A percentile compares a stretch with the other conserved stretches of the same genome.
Evolutionary conservation across 2,329 filamentous ascomycete species (phyloP).

Genomic region (Colletotrichum sp.): DNA sequence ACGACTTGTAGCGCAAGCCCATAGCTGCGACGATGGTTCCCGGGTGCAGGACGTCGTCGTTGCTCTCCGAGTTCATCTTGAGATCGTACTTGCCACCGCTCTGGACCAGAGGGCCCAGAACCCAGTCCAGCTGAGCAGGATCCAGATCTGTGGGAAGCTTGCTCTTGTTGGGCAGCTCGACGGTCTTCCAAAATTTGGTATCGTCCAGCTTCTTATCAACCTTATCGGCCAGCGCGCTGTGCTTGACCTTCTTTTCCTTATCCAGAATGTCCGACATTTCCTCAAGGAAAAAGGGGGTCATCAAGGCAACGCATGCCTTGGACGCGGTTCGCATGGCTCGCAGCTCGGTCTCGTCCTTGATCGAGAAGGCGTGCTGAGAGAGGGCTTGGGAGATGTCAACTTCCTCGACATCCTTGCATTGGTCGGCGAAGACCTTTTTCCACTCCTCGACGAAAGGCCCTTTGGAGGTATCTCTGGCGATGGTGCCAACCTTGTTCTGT

Average conservation of each 20-base stretch:
- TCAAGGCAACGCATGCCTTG: constrained; percentile 90
- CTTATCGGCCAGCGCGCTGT: constrained; percentile 83
- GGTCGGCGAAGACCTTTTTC: constrained; percentile 81
- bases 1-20: constrained; percentile 93
- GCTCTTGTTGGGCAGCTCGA: constrained; percentile 69
- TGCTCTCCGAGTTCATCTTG: constrained; percentile 77
- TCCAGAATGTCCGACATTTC: constrained; percentile 97
- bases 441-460: constrained; percentile 96
- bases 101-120: constrained; percentile 87
- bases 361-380: constrained; percentile 81
- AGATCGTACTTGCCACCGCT: constrained; percentile 96
- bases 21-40: constrained; percentile 94
- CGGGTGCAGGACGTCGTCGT: constrained; percentile 82
- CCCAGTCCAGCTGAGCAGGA: constrained; percentile 89
- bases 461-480: constrained; percentile 82
- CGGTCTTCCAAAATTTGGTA: constrained; percentile 87
- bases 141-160: constrained; percentile 91
- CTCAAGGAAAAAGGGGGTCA: constrained; percentile 96
- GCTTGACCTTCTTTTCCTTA: constrained; percentile 95
- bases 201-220: constrained; percentile 93
- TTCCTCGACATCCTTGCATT: constrained; percentile 85
- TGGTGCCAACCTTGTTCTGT: constrained; percentile 86
- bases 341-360: constrained; percentile 95
- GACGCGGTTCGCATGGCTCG: constrained; percentile 94
- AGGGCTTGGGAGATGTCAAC: constrained; percentile 85